Percentiles rank a stretch among this genome's conserved stretches.
Conservation (phyloP, 2,329 filamentous ascomycete species). For the Annulohypoxylon truncatum region DNA sequence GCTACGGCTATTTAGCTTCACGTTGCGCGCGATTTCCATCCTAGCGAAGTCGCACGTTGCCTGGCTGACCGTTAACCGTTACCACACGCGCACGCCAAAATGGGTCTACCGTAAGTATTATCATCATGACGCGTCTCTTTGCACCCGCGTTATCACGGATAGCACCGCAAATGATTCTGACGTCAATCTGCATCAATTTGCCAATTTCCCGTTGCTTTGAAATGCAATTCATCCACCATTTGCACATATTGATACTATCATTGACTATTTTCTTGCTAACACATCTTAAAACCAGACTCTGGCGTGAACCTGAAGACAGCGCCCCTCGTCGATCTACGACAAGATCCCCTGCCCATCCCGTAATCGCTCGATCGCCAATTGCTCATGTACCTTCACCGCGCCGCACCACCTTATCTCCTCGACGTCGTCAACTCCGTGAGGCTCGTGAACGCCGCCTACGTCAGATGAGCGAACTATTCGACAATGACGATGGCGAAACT, state of each 20-base stretch:
- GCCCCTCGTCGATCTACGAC: slow-evolving; percentile 52
- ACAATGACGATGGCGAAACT: slow-evolving; percentile 10
- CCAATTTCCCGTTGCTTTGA: background rate
- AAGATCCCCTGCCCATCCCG: slow-evolving; percentile 45
- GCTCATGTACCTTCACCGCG: slow-evolving; percentile 46
- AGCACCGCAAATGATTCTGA: slow-evolving; percentile 17
- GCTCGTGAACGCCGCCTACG: slow-evolving; percentile 50
- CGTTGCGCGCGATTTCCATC: background rate
- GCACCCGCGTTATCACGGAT: slow-evolving; percentile 29
- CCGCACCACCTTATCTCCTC: slow-evolving; percentile 32
- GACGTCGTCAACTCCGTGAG: slow-evolving; percentile 52
- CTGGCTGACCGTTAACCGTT: slow-evolving; percentile 7
- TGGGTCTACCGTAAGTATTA: slow-evolving; percentile 62
- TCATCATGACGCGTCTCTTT: slow-evolving; percentile 38
- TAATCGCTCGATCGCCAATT: slow-evolving; percentile 55
- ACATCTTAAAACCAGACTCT: slow-evolving; percentile 52
- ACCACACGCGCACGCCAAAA: slow-evolving; percentile 45
- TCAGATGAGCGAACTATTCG: slow-evolving; percentile 29
- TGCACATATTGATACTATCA: background rate
- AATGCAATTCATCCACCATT: background rate
- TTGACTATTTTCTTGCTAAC: slow-evolving; percentile 24
- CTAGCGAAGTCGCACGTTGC: background rate
- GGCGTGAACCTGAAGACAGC: slow-evolving; percentile 60
- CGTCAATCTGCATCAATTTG: background rate
- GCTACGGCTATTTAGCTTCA: background rate